phyloP scores from a whole-genome alignment of 495 filamentous ascomycete species.

The Penicillium atrosanguineum region DNA sequence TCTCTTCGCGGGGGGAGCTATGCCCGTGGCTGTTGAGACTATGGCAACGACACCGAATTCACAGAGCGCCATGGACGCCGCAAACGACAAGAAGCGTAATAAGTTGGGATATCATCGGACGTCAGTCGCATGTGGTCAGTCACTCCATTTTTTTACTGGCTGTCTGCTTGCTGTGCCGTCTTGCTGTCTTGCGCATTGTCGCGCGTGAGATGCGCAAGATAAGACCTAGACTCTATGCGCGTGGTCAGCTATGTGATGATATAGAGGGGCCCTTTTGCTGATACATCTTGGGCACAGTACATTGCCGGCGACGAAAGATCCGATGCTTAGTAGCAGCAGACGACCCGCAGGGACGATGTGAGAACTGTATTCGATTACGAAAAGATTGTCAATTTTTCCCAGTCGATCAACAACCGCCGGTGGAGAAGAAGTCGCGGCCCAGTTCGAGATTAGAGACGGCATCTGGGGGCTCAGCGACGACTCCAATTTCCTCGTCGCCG shows the following conservation, averaged over 20 bases:
- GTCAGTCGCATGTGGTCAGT: conserved; percentile 96
- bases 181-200: conserved; percentile 3
- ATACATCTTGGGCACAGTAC: conserved; percentile 53
- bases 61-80: conserved; percentile 48
- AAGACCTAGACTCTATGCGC: not conserved
- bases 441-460: conserved; percentile 42
- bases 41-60: conserved; percentile 67
- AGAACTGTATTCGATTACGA: conserved; percentile 93
- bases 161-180: not conserved
- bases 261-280: not conserved
- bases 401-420: conserved; percentile 77
- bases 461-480: conserved; percentile 42
- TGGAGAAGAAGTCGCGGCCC: conserved; percentile 51
- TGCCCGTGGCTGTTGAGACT: conserved; percentile 53
- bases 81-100: conserved; percentile 83
- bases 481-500: conserved; percentile 43
- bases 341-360: conserved; percentile 81
- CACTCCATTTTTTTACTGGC: not conserved
- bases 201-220: not conserved
- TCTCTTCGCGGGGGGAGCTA: conserved; percentile 33
- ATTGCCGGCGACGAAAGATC: conserved; percentile 94
- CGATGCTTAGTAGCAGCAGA: conserved; percentile 78
- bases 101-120: conserved; percentile 97
- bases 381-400: conserved; percentile 95
- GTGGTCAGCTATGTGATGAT: not conserved